Conservation (phyloP, 2,329 filamentous ascomycete genomes). For the Endoconidiophora laricicola region DNA sequence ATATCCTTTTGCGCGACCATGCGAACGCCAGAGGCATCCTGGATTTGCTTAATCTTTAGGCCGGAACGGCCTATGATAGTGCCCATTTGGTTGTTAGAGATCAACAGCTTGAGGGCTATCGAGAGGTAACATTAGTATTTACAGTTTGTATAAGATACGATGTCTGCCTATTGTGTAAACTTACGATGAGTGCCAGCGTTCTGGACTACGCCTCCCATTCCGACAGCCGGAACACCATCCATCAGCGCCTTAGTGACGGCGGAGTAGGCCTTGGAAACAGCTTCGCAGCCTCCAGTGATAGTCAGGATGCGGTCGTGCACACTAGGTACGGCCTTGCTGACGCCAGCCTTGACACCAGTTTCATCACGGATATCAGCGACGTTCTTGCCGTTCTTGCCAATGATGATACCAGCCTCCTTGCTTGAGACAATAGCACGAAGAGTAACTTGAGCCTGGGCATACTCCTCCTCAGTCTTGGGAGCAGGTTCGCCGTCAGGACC, state of each 20-base stretch:
- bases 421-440: constrained; percentile 95
- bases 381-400: constrained; percentile 97
- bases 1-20: constrained; percentile 99
- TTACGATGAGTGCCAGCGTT: constrained; percentile 89
- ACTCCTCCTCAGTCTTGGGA: constrained; percentile 93
- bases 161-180: constrained; percentile 21
- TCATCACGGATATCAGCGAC: constrained; percentile 93
- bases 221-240: constrained; percentile 85
- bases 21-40: constrained; percentile 87
- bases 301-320: constrained; percentile 95
- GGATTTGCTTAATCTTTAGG: constrained; percentile 98
- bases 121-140: background rate
- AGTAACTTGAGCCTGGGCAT: constrained; percentile 80
- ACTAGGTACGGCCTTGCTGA: constrained; percentile 95
- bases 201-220: constrained; percentile 81
- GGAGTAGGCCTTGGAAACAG: constrained; percentile 81
- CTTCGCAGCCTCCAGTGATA: constrained; percentile 76
- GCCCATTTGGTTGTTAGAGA: constrained; percentile 99
- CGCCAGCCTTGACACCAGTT: constrained; percentile 92
- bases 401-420: constrained; percentile 97
- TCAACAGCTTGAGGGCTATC: constrained; percentile 85
- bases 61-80: constrained; percentile 96
- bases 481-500: constrained; percentile 60
- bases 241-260: constrained; percentile 83
- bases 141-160: background rate